Percentiles rank a stretch among this genome's conserved stretches.
These are phyloP conservation scores for Croton laevigatus DNA, from an alignment of 441 rosid genomes.

Conservation along the genomic window DNA sequence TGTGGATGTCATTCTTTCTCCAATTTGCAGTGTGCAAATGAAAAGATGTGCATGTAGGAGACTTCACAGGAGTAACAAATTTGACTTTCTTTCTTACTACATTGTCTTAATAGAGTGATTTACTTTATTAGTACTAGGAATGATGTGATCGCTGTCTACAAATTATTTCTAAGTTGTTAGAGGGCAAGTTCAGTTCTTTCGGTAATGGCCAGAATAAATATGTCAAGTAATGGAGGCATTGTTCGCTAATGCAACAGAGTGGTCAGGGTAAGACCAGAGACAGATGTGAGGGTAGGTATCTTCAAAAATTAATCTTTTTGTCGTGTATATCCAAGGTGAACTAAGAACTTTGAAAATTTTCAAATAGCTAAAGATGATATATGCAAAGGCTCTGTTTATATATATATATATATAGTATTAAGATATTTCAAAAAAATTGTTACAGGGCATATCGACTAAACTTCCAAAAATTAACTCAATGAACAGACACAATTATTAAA, in stretches of 20 bases:
- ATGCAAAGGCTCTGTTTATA: too few relatives aligned
- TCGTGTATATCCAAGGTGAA: too few relatives aligned
- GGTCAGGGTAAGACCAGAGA: background rate
- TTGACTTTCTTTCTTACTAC: background rate
- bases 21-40: background rate
- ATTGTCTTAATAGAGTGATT: background rate
- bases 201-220: background rate
- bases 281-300: too few relatives aligned
- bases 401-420: too few relatives aligned
- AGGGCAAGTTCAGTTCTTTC: background rate
- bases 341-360: too few relatives aligned
- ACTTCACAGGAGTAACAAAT: background rate
- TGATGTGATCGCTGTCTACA: background rate
- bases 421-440: too few relatives aligned
- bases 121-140: background rate
- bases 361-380: too few relatives aligned
- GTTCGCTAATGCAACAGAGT: background rate
- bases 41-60: background rate
- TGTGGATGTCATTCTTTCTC: background rate
- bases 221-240: background rate
- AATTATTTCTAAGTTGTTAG: background rate
- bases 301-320: too few relatives aligned
- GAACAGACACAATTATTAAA: too few relatives aligned
- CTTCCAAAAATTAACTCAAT: too few relatives aligned
- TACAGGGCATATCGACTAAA: too few relatives aligned